A percentile compares a stretch with the other conserved stretches of the same genome.
Conservation (phyloP, 345 rosid species). For the Arabidopsis suecica region DNA sequence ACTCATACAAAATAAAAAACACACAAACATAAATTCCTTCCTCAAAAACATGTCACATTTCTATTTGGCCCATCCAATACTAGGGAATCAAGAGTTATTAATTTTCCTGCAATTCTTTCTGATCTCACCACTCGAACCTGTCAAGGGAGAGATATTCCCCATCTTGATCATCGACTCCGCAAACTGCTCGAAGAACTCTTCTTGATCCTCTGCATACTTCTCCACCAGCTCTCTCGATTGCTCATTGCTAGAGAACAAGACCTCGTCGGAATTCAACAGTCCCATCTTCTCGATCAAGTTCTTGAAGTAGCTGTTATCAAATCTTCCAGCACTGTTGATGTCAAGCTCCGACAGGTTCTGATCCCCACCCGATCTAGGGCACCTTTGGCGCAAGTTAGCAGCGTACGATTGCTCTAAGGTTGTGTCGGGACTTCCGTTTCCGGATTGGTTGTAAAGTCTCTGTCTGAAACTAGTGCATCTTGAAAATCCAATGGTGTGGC, state of each 20-base stretch:
- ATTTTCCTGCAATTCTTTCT: constrained; percentile 77
- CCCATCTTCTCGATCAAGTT: constrained; percentile 73
- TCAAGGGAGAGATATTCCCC: constrained; percentile 90
- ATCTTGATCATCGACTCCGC: constrained; percentile 86
- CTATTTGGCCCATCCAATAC: neutral
- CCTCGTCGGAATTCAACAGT: constrained; percentile 78
- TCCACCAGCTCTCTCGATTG: constrained; percentile 67
- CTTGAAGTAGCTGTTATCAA: constrained; percentile 89
- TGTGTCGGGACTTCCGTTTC: constrained; percentile 74
- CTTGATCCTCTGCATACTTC: constrained; percentile 68
- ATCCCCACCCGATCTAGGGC: constrained; percentile 76
- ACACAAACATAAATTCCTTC: constrained; percentile 19
- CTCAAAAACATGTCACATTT: neutral
- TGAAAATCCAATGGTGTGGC: constrained; percentile 89
- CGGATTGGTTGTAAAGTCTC: constrained; percentile 84
- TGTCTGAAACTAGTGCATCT: constrained; percentile 88
- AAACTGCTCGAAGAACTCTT: constrained; percentile 73
- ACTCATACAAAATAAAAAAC: neutral
- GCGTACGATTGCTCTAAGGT: constrained; percentile 70
- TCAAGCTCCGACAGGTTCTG: constrained; percentile 71
- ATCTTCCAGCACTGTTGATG: constrained; percentile 60
- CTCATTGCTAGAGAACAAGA: constrained; percentile 64
- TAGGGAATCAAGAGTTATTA: constrained; percentile 54
- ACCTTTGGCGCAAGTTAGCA: constrained; percentile 45
- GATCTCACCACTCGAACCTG: constrained; percentile 76